Evolutionary conservation across 192 early-diverging fungal genomes (phyloP), one percentile per base, ranked within the genome.

Genomic region (Backusella australiensis): DNA sequence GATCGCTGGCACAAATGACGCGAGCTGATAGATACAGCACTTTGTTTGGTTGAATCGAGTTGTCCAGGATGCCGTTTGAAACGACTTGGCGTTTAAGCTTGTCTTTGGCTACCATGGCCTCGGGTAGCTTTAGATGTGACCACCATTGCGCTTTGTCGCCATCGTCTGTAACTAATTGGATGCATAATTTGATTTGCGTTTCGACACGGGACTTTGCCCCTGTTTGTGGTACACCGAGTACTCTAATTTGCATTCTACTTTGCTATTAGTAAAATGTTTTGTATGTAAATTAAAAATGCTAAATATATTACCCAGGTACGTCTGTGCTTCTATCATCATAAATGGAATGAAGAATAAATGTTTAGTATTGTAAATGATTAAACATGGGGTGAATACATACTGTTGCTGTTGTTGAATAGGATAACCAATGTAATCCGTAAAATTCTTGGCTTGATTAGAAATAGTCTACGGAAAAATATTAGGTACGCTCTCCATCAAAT

Each of bases 181-280:
- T 82, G 34, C 94, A 96, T 35, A 97, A 85, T 73, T 95, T 96
- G 78, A 96, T 96, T 84, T 97, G 97, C 17, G 97, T 98, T 83
- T 98, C 96, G 38, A 97, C 96, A 8, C 96, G 84, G 9, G 94
- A 96, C 78, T 96, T 95, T 49, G 93, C 93, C 32, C 89, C 89
- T 46, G 81, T 78, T 70, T 78, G 77, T 21, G 86, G 84, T 52
- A 90, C 82, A 32, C 89, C 89, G 21, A 82, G 53, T 29, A 82
- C 81, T n/a, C 81, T 69, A 36, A 82, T 79, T 74, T 81, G 79
- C 71, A 81, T 67, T 39, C 75, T 81, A 23, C 8, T 23, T 23
- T 29, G 23, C 11, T 29, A 29, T 26, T 41, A 59, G 4, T 59
- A 38, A 56, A 41, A 41, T 32, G 32, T 32, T 32, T 32, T 32